phyloP scores from a whole-genome alignment of 2,329 filamentous ascomycete genomes.

The Gliomastix tumulicola region DNA sequence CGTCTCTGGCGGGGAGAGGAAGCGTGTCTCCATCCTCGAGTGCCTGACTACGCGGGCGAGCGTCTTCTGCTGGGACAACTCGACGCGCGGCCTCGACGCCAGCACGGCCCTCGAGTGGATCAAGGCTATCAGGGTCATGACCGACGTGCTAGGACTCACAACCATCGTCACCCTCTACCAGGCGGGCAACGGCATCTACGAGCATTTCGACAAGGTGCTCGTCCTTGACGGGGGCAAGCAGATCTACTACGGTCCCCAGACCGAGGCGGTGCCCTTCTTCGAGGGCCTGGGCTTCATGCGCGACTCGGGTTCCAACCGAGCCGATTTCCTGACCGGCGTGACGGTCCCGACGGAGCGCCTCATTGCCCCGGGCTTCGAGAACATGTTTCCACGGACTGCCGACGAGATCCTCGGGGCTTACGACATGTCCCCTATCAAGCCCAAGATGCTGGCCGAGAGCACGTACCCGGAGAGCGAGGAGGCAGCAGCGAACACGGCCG shows the following conservation, averaged over 20 bases:
- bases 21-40: conserved; percentile 64
- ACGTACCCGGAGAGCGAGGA: conserved; percentile 43
- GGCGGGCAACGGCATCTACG: conserved; percentile 62
- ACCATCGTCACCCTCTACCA: conserved; percentile 63
- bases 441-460: conserved; percentile 47
- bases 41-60: conserved; percentile 49
- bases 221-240: conserved; percentile 60
- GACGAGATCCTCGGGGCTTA: conserved; percentile 39
- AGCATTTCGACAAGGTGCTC: conserved; percentile 64
- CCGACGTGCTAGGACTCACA: conserved; percentile 51
- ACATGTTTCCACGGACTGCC: conserved; percentile 35
- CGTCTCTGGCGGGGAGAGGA: conserved; percentile 62
- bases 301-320: conserved; percentile 53
- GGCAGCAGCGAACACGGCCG: conserved; percentile 39
- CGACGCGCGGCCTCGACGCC: conserved; percentile 58
- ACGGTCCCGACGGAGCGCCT: conserved; percentile 49
- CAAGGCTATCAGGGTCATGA: conserved; percentile 56
- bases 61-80: conserved; percentile 63
- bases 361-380: conserved; percentile 19
- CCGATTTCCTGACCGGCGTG: conserved; percentile 59
- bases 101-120: conserved; percentile 56
- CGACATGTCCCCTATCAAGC: conserved; percentile 40
- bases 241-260: conserved; percentile 56
- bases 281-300: conserved; percentile 58
- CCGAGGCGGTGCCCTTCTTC: conserved; percentile 57